These are phyloP conservation scores for Rhodotorula sp. DNA, from an alignment of 1,284 basidiomycete genomes.

Conservation along the genomic window DNA sequence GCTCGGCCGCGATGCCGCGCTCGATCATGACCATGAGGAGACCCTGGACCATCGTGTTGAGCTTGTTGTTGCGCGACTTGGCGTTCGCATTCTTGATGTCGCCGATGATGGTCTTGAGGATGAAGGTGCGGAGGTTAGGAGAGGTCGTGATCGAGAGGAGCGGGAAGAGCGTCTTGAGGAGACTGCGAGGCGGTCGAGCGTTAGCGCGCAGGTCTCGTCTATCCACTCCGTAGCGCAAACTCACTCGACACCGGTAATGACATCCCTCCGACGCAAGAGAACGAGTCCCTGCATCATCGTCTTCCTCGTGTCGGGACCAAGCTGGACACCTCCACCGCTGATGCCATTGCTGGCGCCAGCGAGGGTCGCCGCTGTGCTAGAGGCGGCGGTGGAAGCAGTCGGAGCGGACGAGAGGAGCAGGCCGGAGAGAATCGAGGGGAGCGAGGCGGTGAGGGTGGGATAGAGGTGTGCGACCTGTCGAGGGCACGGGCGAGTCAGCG, in stretches of 20 bases:
- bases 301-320: slow-evolving; percentile 69
- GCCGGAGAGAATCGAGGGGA: slow-evolving; percentile 72
- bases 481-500: neutral
- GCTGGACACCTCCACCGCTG: slow-evolving; percentile 36
- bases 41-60: slow-evolving; percentile 93
- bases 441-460: slow-evolving; percentile 76
- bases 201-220: neutral
- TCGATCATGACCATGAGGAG: slow-evolving; percentile 97
- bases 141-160: slow-evolving; percentile 88
- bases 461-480: slow-evolving; percentile 80
- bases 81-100: slow-evolving; percentile 91
- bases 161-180: slow-evolving; percentile 88
- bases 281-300: slow-evolving; percentile 84
- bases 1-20: slow-evolving; percentile 75
- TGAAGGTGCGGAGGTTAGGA: slow-evolving; percentile 73
- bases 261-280: slow-evolving; percentile 87
- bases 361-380: slow-evolving; percentile 8
- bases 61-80: slow-evolving; percentile 86
- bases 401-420: slow-evolving; percentile 73
- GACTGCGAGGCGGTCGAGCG: slow-evolving; percentile 54
- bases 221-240: slow-evolving; percentile 46
- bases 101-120: slow-evolving; percentile 92
- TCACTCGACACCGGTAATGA: slow-evolving; percentile 87
- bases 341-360: slow-evolving; percentile 20
- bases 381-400: slow-evolving; percentile 54